These are phyloP conservation scores for Boletus speciosus DNA, from an alignment of 768 basidiomycete species.

Conservation along the genomic window DNA sequence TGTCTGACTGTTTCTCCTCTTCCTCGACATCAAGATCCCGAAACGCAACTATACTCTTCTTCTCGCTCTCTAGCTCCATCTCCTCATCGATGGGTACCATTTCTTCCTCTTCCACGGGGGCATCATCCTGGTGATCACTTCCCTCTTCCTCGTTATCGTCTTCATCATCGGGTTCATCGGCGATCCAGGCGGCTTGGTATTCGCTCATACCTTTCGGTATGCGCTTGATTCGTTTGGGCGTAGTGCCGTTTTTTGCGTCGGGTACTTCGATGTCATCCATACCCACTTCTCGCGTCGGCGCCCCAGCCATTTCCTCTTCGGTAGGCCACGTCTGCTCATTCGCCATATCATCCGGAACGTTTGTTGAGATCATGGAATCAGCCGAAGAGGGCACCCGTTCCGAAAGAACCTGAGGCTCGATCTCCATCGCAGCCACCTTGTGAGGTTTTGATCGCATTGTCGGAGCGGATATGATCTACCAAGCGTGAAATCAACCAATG, in stretches of 20 bases:
- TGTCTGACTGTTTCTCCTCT: conserved; percentile 78
- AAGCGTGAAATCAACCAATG: not conserved
- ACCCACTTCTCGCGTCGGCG: conserved; percentile 16
- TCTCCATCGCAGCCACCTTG: conserved; percentile 53
- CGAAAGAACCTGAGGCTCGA: conserved; percentile 59
- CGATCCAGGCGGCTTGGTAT: conserved; percentile 96
- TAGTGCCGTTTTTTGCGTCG: conserved; percentile 67
- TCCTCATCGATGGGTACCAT: conserved; percentile 56
- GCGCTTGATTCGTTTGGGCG: conserved; percentile 73
- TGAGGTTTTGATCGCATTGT: conserved; percentile 34
- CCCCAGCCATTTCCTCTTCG: conserved; percentile 83
- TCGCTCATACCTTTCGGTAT: conserved; percentile 95
- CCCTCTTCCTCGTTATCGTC: conserved; percentile 44
- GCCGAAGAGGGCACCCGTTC: conserved; percentile 62
- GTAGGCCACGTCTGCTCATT: conserved; percentile 99
- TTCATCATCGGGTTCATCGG: conserved; percentile 75
- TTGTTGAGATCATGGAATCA: conserved; percentile 84
- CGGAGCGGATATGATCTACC: conserved; percentile 70
- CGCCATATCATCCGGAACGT: conserved; percentile 82
- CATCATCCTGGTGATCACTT: conserved; percentile 40
- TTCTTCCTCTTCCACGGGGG: conserved; percentile 53
- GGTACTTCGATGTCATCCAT: conserved; percentile 39
- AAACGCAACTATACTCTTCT: conserved; percentile 53
- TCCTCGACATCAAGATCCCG: conserved; percentile 80
- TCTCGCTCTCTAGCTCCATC: conserved; percentile 53